A percentile compares a stretch with the other conserved stretches of the same genome.
phyloP scores from a whole-genome alignment of 1,139 yeast species.

The Sugiyamaella novakii region DNA sequence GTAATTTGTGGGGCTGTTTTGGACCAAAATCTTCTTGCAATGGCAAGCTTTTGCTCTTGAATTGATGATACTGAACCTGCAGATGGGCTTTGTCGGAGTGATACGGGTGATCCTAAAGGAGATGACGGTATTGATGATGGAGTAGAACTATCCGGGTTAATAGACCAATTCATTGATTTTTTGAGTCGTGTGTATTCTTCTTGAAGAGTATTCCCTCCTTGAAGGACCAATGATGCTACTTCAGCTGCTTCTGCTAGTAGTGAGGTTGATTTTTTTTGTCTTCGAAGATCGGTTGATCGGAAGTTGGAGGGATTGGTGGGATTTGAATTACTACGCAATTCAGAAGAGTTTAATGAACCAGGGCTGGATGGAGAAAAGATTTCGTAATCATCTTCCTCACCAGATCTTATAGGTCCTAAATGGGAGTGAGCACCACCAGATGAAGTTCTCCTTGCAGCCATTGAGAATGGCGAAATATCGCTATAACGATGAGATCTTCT shows the following conservation, averaged over 20 bases:
- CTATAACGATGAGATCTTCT: constrained; percentile 9
- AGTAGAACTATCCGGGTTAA: background rate
- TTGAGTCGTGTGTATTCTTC: constrained; percentile 10
- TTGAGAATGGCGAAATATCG: constrained; percentile 16
- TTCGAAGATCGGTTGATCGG: background rate
- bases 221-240: constrained; percentile 28
- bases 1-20: constrained; percentile 44
- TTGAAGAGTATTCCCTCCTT: constrained; percentile 15
- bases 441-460: constrained; percentile 10
- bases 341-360: background rate
- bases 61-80: constrained; percentile 17
- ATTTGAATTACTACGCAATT: background rate
- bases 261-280: constrained; percentile 18
- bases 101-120: constrained; percentile 11
- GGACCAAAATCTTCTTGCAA: constrained; percentile 45
- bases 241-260: constrained; percentile 30
- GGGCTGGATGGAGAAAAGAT: constrained; percentile 11
- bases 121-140: constrained; percentile 8
- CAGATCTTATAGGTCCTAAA: background rate
- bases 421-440: background rate
- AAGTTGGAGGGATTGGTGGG: background rate
- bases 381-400: constrained; percentile 14
- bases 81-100: constrained; percentile 11
- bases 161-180: background rate
- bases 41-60: constrained; percentile 26